Evolutionary conservation across 352 stramenopile species (phyloP).

Genomic region (Phytophthora rubi): DNA sequence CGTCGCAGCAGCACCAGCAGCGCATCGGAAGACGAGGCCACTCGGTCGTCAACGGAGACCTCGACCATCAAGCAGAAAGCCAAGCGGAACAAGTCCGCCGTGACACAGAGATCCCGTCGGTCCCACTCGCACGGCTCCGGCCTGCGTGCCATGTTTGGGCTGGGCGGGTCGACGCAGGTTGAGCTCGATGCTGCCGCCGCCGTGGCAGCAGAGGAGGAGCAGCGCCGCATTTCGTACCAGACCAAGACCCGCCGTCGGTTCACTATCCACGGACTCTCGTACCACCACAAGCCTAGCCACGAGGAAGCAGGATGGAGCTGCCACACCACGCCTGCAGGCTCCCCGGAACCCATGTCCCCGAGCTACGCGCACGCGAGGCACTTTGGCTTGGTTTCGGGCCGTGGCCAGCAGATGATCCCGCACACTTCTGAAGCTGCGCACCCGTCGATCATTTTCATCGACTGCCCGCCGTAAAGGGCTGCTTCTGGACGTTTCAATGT

Average conservation of each 20-base stretch:
- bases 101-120: conserved; percentile 9
- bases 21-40: conserved; percentile 14
- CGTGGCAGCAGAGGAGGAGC: conserved; percentile 23
- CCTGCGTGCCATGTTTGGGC: conserved; percentile 19
- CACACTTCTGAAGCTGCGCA: conserved; percentile 19
- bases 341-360: conserved; percentile 22
- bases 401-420: conserved; percentile 16
- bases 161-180: conserved; percentile 10
- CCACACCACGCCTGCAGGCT: conserved; percentile 22
- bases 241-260: conserved; percentile 34
- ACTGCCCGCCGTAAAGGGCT: conserved; percentile 35
- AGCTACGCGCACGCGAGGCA: conserved; percentile 13
- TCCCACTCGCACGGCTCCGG: conserved; percentile 27
- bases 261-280: conserved; percentile 37
- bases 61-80: conserved; percentile 17
- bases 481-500: conserved; percentile 6
- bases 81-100: conserved; percentile 14
- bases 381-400: conserved; percentile 15
- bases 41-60: conserved; percentile 7
- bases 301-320: conserved; percentile 18
- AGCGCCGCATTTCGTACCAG: conserved; percentile 31
- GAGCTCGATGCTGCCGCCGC: conserved; percentile 19
- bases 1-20: conserved; percentile 18
- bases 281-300: conserved; percentile 20
- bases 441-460: conserved; percentile 47